These are phyloP conservation scores for Candida patagonica DNA, from an alignment of 805 yeast species.

Conservation along the genomic window DNA sequence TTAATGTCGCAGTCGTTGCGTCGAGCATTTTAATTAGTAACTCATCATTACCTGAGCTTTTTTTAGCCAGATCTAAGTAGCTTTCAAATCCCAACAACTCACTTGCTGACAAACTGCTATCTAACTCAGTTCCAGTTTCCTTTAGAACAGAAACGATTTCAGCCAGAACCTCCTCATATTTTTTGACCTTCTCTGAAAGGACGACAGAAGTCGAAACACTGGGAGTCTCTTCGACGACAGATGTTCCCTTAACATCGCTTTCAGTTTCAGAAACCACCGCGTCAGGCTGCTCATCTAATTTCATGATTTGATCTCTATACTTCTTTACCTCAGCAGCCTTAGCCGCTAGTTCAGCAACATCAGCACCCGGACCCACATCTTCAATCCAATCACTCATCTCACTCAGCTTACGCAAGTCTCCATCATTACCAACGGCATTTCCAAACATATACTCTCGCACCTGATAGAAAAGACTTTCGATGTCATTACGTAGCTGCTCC, in stretches of 20 bases:
- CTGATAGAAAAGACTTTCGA: conserved; percentile 68
- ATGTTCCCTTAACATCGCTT: background rate
- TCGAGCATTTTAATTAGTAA: background rate
- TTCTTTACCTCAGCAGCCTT: conserved; percentile 19
- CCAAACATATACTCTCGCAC: conserved; percentile 50
- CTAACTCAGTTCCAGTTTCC: background rate
- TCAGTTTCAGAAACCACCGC: conserved; percentile 4
- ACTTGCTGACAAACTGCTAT: background rate
- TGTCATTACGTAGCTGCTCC: conserved; percentile 53
- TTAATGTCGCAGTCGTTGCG: background rate
- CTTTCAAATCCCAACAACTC: background rate
- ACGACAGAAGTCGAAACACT: background rate
- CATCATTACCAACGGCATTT: conserved; percentile 2
- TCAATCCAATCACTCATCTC: conserved; percentile 71
- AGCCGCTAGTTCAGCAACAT: conserved; percentile 13
- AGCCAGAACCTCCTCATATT: background rate
- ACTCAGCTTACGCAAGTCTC: background rate
- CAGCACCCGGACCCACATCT: conserved; percentile 50
- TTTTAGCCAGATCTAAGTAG: background rate
- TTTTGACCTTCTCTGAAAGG: background rate
- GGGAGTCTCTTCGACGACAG: background rate
- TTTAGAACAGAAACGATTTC: background rate
- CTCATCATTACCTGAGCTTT: conserved; percentile 1
- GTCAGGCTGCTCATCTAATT: background rate
- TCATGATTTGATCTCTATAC: conserved; percentile 7